phyloP scores from a whole-genome alignment of 225 moss, liverwort and hornwort genomes.

The Physcomitrellopsis africana region DNA sequence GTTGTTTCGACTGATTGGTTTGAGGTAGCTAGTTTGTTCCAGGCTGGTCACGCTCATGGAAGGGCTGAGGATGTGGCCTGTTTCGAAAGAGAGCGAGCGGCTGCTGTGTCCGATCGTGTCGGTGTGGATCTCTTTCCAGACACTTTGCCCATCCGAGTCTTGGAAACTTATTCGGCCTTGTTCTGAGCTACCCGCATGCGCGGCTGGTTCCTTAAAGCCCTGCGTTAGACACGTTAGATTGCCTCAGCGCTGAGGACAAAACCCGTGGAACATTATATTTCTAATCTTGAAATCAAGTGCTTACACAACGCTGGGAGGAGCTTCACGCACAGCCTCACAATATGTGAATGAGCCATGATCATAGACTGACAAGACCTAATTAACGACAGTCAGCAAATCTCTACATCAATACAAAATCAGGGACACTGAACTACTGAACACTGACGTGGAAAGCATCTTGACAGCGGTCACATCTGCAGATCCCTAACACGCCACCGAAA shows the following conservation, averaged over 20 bases:
- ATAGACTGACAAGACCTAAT: no score
- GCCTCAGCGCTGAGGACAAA: constrained; percentile 6
- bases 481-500: no score
- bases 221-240: constrained; percentile 14
- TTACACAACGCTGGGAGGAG: no score
- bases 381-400: no score
- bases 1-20: constrained; percentile 1
- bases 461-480: no score
- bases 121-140: constrained; percentile 55
- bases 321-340: no score
- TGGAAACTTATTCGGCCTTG: constrained; percentile 27
- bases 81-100: not conserved
- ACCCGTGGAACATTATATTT: not conserved
- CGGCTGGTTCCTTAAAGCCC: constrained; percentile 15
- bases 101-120: constrained; percentile 25
- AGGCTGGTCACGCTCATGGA: not conserved
- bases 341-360: no score
- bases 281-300: not conserved
- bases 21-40: not conserved
- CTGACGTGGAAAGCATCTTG: no score
- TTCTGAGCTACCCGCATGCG: constrained; percentile 23
- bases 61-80: constrained; percentile 8
- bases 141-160: constrained; percentile 30
- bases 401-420: no score
- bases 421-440: no score